Evolutionary conservation across 2,329 filamentous ascomycete species (phyloP), one percentile per base, ranked within the genome.

Genomic region (Aureobasidium sp.): DNA sequence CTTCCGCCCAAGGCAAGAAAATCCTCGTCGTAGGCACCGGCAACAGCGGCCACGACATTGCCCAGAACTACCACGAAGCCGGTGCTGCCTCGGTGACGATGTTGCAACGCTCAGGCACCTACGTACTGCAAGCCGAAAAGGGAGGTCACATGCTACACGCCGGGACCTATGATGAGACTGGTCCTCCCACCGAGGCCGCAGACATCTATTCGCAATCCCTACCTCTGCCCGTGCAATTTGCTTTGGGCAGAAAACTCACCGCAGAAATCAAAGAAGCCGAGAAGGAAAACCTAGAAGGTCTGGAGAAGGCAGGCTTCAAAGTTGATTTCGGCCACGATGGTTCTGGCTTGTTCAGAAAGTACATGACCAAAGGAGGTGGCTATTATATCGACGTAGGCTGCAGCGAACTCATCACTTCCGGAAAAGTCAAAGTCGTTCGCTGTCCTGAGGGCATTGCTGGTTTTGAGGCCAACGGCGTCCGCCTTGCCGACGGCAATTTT

Each of bases 341-440:
- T 0, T 75, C 79, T 0, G 86, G 86, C 0, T 75, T 88, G 1
- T 78, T 84, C 62, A 72, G 82, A 58, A 87, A 87, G 70, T 88
- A 87, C 68, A 78, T 86, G 65, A 83, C 86, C 66, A 62, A 83
- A 2, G 85, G 85, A 1, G 87, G 87, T 0, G 86, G 87, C 0
- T 89, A 88, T 69, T 89, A 89, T 72, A 86, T 89, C 64, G 84
- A 89, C 64, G 85, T 88, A 1, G 87, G 87, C 0, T 83, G 81
- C 0, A 83, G 82, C 0, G 73, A 82, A 67, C 77, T 88, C 27
- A 87, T 89, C 63, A 77, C 77, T 2, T 82, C 87, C 13, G 85
- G 86, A 0, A 84, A 83, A 68, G 84, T 89, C 70, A 84, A 83
- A 66, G 75, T 89, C 29, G 83, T 83, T 59, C 67, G 69, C 39